Percentiles rank a stretch among this genome's conserved stretches.
phyloP scores from a whole-genome alignment of 345 rosid species.

The Boechera retrofracta region DNA sequence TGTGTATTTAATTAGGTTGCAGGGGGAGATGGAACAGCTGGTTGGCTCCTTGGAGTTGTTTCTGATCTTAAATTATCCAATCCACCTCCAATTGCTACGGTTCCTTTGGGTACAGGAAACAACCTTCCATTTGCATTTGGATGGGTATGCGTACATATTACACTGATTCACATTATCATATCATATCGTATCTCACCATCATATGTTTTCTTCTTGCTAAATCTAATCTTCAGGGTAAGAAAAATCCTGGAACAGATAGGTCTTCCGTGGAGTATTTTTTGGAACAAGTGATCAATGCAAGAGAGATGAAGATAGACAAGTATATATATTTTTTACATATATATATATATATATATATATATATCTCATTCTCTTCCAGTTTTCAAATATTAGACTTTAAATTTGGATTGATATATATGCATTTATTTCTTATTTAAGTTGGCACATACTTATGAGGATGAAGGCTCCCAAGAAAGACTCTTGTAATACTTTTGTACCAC shows the following conservation, averaged over 20 bases:
- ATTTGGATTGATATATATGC: background rate
- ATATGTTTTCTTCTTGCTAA: background rate
- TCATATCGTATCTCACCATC: background rate
- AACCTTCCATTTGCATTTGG: slow-evolving; percentile 92
- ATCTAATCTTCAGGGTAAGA: slow-evolving; percentile 70
- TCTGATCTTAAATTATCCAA: slow-evolving; percentile 77
- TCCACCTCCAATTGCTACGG: slow-evolving; percentile 89
- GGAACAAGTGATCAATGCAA: slow-evolving; percentile 64
- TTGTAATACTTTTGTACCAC: slow-evolving; percentile 51
- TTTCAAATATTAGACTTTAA: background rate
- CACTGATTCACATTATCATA: background rate
- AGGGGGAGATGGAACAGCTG: slow-evolving; percentile 98
- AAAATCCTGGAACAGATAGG: slow-evolving; percentile 77
- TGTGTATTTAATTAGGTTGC: slow-evolving; percentile 32
- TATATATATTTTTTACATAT: slow-evolving; percentile 23
- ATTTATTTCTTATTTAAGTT: slow-evolving; percentile 49
- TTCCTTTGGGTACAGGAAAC: slow-evolving; percentile 93
- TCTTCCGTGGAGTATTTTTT: slow-evolving; percentile 64
- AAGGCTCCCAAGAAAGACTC: slow-evolving; percentile 62
- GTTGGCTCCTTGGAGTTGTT: slow-evolving; percentile 95
- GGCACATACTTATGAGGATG: slow-evolving; percentile 93
- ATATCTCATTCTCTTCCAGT: background rate
- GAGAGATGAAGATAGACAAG: slow-evolving; percentile 93
- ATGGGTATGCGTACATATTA: slow-evolving; percentile 61
- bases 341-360: slow-evolving; percentile 1